These are phyloP conservation scores for Lichtheimia corymbifera DNA, from an alignment of 371 early-diverging fungal genomes.

Conservation along the genomic window DNA sequence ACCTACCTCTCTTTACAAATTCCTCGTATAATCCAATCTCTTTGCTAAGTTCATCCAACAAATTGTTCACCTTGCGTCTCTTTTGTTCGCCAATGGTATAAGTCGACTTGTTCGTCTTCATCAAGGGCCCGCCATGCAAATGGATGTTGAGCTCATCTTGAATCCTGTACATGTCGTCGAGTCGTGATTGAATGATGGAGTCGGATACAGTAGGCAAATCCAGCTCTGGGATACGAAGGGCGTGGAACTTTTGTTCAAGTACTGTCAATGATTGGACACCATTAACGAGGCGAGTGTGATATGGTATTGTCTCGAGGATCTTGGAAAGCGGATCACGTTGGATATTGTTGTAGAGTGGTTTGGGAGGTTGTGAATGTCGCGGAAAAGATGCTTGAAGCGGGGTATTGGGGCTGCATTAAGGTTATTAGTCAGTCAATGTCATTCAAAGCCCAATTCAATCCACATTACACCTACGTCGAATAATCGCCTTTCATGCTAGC, in stretches of 20 bases:
- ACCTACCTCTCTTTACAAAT: slow-evolving; percentile 71
- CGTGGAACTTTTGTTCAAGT: slow-evolving; percentile 62
- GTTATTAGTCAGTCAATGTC: slow-evolving; percentile 7
- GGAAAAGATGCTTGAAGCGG: slow-evolving; percentile 37
- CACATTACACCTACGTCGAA: slow-evolving; percentile 33
- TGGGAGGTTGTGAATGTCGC: slow-evolving; percentile 29
- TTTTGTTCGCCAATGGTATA: slow-evolving; percentile 44
- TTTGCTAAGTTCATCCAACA: slow-evolving; percentile 57
- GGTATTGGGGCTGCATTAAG: slow-evolving; percentile 37
- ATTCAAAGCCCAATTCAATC: not conserved
- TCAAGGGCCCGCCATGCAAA: slow-evolving; percentile 30
- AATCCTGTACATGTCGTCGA: slow-evolving; percentile 55
- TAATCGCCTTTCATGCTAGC: slow-evolving; percentile 38
- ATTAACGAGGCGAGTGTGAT: slow-evolving; percentile 54
- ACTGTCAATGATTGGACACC: slow-evolving; percentile 59
- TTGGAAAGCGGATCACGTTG: slow-evolving; percentile 42
- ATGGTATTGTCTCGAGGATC: slow-evolving; percentile 40
- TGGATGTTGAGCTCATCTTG: slow-evolving; percentile 31
- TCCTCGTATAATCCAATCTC: slow-evolving; percentile 77
- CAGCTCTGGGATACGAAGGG: slow-evolving; percentile 64
- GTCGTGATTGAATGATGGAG: slow-evolving; percentile 57
- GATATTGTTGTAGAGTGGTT: slow-evolving; percentile 27
- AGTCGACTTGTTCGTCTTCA: slow-evolving; percentile 26
- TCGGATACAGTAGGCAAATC: slow-evolving; percentile 67
- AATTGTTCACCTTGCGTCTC: slow-evolving; percentile 44